Base-by-base conservation (phyloP, 768 basidiomycete species). In the Cyathus striatus region DNA sequence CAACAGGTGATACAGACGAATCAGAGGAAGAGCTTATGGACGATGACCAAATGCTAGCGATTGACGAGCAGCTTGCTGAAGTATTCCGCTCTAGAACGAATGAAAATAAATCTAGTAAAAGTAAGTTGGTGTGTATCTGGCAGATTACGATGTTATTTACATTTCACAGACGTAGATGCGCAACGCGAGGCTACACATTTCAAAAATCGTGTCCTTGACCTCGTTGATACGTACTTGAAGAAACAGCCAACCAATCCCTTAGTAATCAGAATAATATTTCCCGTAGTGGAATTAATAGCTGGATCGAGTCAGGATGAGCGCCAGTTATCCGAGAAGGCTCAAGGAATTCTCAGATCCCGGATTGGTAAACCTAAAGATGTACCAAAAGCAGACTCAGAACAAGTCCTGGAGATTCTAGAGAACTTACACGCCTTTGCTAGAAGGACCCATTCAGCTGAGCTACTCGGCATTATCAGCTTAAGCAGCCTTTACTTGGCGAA, bases 31-130 rank as follows among this genome's bases (percentile, higher is more conserved):
- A 87, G 38, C 65, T 83, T 22, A 85, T 95, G 83, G 88, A 96
- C 57, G 95, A 99, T 57, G 94, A 98, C 20, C 90, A 96, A 65
- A 99, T 99, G 95, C 83, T 98, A 74, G 87, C 86, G 24, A 79
- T 98, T 21, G 95, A 99, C 56, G 87, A 89, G 38, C 86, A 95
- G 57, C 79, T 99, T 5, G 90, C 89, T 3, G 79, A 83, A 40
- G 83, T 92, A 23, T 95, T 99, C 76, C 76, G 77, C 45, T 72
- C 81, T 23, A 78, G 81, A 46, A 67, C 75, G 18, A 70, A 72
- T 43, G 81, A 76, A 42, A 78, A 73, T 59, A 82, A 79, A 55
- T 65, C 66, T 26, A 75, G 72, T 41, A 89, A 85, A 72, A 79
- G 90, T 87, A 41, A 44, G 73, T 48, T 16, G n/a, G 22, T 14